Percentiles rank a stretch among this genome's conserved stretches.
phyloP scores from a whole-genome alignment of 495 filamentous ascomycete genomes.

The Hyaloscypha finlandica region DNA sequence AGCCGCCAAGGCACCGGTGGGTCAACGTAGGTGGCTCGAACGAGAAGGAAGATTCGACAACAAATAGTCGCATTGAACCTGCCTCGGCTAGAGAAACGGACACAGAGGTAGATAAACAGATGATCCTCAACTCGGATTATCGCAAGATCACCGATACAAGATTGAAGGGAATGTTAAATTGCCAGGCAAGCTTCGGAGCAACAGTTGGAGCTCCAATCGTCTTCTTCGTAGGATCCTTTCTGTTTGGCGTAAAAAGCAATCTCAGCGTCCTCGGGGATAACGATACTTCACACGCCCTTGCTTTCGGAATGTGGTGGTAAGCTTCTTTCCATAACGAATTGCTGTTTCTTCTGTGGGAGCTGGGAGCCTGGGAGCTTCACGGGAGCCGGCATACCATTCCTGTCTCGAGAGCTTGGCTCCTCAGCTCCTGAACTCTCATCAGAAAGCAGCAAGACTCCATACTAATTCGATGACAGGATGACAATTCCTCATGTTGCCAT shows the following conservation, averaged over 20 bases:
- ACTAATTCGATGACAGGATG: neutral
- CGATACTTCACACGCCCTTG: slow-evolving; percentile 44
- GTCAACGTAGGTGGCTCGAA: neutral
- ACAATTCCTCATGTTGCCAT: slow-evolving; percentile 34
- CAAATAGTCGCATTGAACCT: neutral
- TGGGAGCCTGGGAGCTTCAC: no score
- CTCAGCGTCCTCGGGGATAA: slow-evolving; percentile 41
- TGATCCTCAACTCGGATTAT: neutral
- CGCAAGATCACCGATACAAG: neutral
- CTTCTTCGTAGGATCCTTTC: slow-evolving; percentile 48
- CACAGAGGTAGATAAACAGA: neutral
- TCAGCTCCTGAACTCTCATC: no score
- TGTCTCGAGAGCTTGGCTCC: no score
- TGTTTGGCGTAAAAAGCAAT: slow-evolving; percentile 33
- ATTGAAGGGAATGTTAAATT: slow-evolving; percentile 14
- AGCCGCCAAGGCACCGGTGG: neutral
- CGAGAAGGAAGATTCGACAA: neutral
- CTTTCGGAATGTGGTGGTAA: slow-evolving; percentile 43
- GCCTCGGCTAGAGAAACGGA: neutral
- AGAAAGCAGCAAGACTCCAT: no score
- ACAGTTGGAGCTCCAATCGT: slow-evolving; percentile 48
- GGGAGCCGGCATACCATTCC: no score
- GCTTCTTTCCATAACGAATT: no score
- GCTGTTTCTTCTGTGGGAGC: no score
- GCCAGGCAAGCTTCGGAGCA: slow-evolving; percentile 41